Percentiles rank a stretch among this genome's conserved stretches.
Evolutionary conservation across 1,139 yeast species (phyloP).

Genomic region (Magnusiomyces tetraspermus): DNA sequence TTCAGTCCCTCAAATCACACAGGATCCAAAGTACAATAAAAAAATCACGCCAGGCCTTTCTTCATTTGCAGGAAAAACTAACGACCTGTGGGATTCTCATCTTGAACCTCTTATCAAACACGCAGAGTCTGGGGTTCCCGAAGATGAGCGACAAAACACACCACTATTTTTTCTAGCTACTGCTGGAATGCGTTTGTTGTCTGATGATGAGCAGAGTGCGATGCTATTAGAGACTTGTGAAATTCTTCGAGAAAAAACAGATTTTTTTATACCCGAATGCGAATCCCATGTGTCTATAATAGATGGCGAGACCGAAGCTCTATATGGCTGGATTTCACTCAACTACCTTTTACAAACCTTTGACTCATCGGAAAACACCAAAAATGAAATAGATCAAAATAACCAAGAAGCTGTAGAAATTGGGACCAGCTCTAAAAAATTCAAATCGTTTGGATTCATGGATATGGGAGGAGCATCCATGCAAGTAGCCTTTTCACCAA

Average conservation of each 20-base stretch:
- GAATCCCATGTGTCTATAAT: slow-evolving; percentile 51
- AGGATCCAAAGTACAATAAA: slow-evolving; percentile 43
- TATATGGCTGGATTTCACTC: slow-evolving; percentile 74
- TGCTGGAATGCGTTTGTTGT: slow-evolving; percentile 69
- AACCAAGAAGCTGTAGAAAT: no score
- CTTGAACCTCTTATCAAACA: slow-evolving; percentile 44
- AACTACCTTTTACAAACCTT: slow-evolving; percentile 54
- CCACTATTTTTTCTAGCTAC: slow-evolving; percentile 77
- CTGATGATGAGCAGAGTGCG: slow-evolving; percentile 45
- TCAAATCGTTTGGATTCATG: slow-evolving; percentile 54
- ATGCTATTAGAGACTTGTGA: slow-evolving; percentile 46
- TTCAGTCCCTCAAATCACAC: slow-evolving; percentile 34
- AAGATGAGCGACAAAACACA: slow-evolving; percentile 52
- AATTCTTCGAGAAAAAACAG: slow-evolving; percentile 42
- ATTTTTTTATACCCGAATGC: slow-evolving; percentile 46
- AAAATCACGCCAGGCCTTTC: slow-evolving; percentile 64
- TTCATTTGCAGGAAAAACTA: slow-evolving; percentile 36
- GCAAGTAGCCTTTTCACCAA: slow-evolving; percentile 68
- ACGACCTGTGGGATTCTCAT: slow-evolving; percentile 52
- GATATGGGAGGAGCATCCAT: slow-evolving; percentile 86
- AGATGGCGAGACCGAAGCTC: slow-evolving; percentile 67
- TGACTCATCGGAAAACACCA: slow-evolving; percentile 22
- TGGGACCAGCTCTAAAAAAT: no score
- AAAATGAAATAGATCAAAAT: no score
- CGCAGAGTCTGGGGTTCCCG: slow-evolving; percentile 55